phyloP scores from a whole-genome alignment of 306 rosid genomes.

The Lathyrus aphaca region DNA sequence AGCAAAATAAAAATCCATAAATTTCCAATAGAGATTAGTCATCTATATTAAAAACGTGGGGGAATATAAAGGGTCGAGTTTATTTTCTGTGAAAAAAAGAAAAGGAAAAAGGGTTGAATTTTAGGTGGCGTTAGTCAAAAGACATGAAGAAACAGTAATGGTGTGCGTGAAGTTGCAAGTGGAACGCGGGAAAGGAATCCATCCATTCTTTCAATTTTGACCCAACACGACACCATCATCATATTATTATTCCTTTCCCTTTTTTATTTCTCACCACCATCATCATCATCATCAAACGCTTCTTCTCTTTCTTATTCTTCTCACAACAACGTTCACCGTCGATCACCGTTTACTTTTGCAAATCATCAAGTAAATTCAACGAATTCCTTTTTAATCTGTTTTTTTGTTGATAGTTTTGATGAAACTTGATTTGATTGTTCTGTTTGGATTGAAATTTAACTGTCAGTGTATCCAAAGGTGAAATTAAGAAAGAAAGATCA shows the following conservation, averaged over 20 bases:
- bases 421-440: slow-evolving; percentile 13
- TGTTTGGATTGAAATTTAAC: slow-evolving; percentile 10
- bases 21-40: no score
- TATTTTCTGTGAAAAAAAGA: neutral
- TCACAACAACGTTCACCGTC: neutral
- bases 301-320: neutral
- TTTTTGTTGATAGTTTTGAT: neutral
- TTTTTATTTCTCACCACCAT: neutral
- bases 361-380: slow-evolving; percentile 10
- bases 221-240: neutral
- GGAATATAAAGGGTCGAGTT: neutral
- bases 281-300: neutral
- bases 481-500: slow-evolving; percentile 32
- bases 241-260: neutral
- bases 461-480: slow-evolving; percentile 52
- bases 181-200: slow-evolving; percentile 15
- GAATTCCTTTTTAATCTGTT: neutral
- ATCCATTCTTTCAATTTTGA: neutral
- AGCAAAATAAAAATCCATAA: no score
- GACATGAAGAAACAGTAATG: neutral
- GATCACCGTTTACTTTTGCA: neutral
- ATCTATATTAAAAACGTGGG: neutral
- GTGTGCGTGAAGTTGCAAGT: neutral
- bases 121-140: slow-evolving; percentile 20
- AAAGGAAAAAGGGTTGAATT: neutral